phyloP scores from a whole-genome alignment of 257 asterid genomes.

The Solanum habrochaites region DNA sequence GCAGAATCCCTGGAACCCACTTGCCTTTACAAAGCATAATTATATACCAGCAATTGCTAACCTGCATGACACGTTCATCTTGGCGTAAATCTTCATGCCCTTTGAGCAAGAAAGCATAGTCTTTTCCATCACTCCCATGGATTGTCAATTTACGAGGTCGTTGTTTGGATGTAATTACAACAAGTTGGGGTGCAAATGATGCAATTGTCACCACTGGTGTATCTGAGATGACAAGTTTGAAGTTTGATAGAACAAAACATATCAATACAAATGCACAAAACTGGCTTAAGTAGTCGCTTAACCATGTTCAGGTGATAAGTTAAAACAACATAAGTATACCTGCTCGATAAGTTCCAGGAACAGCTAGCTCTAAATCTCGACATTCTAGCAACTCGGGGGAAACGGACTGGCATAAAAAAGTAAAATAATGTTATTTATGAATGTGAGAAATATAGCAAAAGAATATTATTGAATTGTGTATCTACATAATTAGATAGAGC shows the following conservation, averaged over 20 bases:
- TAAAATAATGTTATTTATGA: neutral
- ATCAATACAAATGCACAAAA: neutral
- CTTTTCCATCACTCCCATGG: constrained; percentile 94
- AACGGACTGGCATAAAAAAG: constrained; percentile 55
- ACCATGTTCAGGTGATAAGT: neutral
- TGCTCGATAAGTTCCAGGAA: constrained; percentile 97
- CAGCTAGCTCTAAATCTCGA: constrained; percentile 85
- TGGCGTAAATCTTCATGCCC: constrained; percentile 99
- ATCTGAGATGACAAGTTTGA: constrained; percentile 36
- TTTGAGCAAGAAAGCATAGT: constrained; percentile 86
- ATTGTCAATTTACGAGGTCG: constrained; percentile 97
- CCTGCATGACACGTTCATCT: constrained; percentile 99
- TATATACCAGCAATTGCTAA: constrained; percentile 3
- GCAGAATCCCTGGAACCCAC: neutral
- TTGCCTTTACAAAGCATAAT: neutral
- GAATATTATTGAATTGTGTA: neutral
- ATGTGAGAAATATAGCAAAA: neutral
- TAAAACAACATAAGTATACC: constrained; percentile 25
- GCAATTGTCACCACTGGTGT: constrained; percentile 83
- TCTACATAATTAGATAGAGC: neutral
- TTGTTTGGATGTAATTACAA: constrained; percentile 94
- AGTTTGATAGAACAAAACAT: neutral
- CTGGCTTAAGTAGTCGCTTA: neutral
- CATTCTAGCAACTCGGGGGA: constrained; percentile 91
- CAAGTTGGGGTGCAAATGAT: constrained; percentile 94